Conservation (phyloP, 192 early-diverging fungal species). For the Rhizophagus prolifer region DNA sequence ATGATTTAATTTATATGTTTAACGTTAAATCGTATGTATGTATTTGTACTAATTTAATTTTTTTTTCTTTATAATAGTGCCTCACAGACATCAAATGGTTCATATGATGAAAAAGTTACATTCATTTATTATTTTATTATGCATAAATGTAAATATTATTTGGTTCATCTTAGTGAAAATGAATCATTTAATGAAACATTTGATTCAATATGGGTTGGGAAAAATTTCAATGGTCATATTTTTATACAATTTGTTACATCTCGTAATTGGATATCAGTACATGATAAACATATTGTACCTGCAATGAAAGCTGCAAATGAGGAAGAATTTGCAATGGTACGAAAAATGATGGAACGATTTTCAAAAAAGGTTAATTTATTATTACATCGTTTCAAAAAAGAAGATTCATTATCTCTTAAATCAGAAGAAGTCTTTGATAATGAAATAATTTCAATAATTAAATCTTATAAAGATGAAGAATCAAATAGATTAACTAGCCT, state of each 20-base stretch:
- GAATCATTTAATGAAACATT: background rate
- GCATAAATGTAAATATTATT: slow-evolving; percentile 20
- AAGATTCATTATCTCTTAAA: background rate
- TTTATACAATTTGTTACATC: slow-evolving; percentile 24
- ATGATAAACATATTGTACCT: slow-evolving; percentile 12
- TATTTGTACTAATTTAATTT: background rate
- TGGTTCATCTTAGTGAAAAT: background rate
- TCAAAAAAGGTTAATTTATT: slow-evolving; percentile 17
- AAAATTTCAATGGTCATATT: background rate
- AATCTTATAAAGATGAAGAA: slow-evolving; percentile 20
- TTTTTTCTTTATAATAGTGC: background rate
- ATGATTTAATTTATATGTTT: background rate
- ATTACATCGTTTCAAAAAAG: slow-evolving; percentile 8
- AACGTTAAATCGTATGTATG: background rate
- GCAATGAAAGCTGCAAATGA: slow-evolving; percentile 29
- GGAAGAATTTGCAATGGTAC: slow-evolving; percentile 21
- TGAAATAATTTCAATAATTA: slow-evolving; percentile 12
- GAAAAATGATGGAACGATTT: slow-evolving; percentile 3
- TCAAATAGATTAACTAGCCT: background rate
- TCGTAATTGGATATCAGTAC: slow-evolving; percentile 25
- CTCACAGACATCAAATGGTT: slow-evolving; percentile 4
- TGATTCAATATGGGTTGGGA: slow-evolving; percentile 14
- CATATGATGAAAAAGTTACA: slow-evolving; percentile 23
- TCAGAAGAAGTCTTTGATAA: slow-evolving; percentile 9
- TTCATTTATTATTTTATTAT: slow-evolving; percentile 25